phyloP scores from a whole-genome alignment of 495 filamentous ascomycete genomes.

The Talaromyces adpressus region DNA sequence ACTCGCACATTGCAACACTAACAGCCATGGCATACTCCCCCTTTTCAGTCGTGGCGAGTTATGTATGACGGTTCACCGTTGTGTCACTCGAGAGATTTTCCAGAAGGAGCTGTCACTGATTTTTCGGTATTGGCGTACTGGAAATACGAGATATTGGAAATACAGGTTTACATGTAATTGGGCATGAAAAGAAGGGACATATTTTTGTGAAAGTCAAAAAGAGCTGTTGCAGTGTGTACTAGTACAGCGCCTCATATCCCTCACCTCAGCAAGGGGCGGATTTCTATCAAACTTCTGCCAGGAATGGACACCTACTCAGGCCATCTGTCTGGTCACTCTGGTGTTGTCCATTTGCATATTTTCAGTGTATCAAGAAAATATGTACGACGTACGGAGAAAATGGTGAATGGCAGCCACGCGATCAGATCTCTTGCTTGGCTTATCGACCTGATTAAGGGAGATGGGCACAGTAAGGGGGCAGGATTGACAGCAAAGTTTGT shows the following conservation, averaged over 20 bases:
- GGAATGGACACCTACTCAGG: background rate
- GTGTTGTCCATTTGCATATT: background rate
- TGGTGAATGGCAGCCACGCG: constrained; percentile 6
- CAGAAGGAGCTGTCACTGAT: background rate
- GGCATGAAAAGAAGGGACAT: background rate
- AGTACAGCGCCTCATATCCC: background rate
- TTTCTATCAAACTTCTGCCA: background rate
- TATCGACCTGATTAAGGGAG: background rate
- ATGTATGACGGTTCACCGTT: background rate
- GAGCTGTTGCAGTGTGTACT: background rate
- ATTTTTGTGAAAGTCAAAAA: background rate
- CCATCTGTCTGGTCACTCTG: background rate
- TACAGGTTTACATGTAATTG: background rate
- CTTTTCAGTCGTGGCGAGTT: background rate
- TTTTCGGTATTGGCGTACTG: background rate
- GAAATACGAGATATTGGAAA: background rate
- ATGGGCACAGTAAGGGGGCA: background rate
- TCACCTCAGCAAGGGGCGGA: background rate
- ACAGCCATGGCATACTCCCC: background rate
- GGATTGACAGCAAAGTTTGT: background rate
- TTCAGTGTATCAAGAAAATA: background rate
- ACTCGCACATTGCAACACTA: background rate
- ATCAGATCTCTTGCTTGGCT: constrained; percentile 1
- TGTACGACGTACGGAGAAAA: background rate
- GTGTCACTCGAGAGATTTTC: background rate